phyloP scores from a whole-genome alignment of 768 basidiomycete genomes.

The Boletus patriciae region DNA sequence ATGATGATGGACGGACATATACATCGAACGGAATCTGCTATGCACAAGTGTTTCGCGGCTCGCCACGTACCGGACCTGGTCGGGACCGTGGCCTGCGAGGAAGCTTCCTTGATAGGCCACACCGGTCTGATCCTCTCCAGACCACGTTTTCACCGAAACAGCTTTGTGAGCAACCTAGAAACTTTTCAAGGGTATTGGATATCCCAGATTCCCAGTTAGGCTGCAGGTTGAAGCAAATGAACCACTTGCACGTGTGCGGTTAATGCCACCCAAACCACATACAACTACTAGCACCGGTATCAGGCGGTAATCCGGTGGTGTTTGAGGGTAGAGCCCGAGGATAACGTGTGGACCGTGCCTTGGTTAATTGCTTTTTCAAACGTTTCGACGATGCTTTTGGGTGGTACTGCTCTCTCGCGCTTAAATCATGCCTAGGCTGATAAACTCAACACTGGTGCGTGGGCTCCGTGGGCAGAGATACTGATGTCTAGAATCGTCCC shows the following conservation, averaged over 20 bases:
- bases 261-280: not conserved
- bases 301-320: not conserved
- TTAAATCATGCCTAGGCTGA: no score
- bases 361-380: not conserved
- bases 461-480: not conserved
- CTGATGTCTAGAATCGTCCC: not conserved
- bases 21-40: not conserved
- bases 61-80: constrained; percentile 11
- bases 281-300: no score
- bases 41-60: not conserved
- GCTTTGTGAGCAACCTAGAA: not conserved
- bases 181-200: not conserved
- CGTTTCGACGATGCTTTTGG: no score
- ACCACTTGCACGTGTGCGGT: not conserved
- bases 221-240: not conserved
- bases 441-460: not conserved
- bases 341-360: not conserved
- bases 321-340: not conserved
- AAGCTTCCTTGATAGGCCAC: not conserved
- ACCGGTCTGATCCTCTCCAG: not conserved
- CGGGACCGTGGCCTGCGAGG: constrained; percentile 17
- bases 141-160: not conserved
- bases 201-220: not conserved
- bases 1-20: not conserved
- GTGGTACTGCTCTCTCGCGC: no score